Conservation (phyloP, 2,329 filamentous ascomycete species). For the Tolypocladium guangdongense region DNA sequence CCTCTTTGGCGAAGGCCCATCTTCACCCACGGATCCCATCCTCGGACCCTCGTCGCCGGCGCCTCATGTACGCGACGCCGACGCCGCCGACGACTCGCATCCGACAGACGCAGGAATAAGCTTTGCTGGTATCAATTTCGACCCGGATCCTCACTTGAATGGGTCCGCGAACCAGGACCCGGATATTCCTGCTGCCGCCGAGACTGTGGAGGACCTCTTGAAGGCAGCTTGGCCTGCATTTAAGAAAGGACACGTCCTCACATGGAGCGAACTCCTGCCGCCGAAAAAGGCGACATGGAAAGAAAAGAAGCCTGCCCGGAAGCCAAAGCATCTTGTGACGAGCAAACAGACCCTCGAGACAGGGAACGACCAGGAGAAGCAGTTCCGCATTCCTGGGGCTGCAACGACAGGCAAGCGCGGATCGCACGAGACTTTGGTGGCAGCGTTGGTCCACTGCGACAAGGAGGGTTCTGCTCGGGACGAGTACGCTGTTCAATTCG, state of each 20-base stretch:
- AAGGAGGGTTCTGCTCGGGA: conserved; percentile 26
- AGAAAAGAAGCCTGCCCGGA: conserved; percentile 67
- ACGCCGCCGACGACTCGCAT: conserved; percentile 22
- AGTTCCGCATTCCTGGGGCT: conserved; percentile 64
- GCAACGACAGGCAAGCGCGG: conserved; percentile 45
- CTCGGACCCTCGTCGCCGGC: conserved; percentile 33
- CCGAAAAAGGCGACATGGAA: conserved; percentile 68
- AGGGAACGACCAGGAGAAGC: conserved; percentile 73
- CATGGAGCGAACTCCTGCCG: conserved; percentile 74
- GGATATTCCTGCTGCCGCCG: conserved; percentile 56
- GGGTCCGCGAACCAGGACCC: conserved; percentile 45
- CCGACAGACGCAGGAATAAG: conserved; percentile 19
- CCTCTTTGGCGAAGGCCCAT: conserved; percentile 54
- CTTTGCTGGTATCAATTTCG: conserved; percentile 35
- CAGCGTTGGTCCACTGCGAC: conserved; percentile 34
- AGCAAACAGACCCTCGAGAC: conserved; percentile 85
- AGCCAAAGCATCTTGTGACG: conserved; percentile 70
- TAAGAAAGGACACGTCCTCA: conserved; percentile 60
- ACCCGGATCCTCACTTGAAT: conserved; percentile 31
- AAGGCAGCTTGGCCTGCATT: conserved; percentile 75
- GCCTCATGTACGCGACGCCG: conserved; percentile 29
- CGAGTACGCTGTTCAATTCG: conserved; percentile 28
- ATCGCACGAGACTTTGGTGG: conserved; percentile 38
- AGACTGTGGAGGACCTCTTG: conserved; percentile 65
- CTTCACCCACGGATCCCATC: conserved; percentile 34